A percentile compares a stretch with the other conserved stretches of the same genome.
Evolutionary conservation across 1,284 basidiomycete species (phyloP).

Genomic region (Apiotrichum siamense): DNA sequence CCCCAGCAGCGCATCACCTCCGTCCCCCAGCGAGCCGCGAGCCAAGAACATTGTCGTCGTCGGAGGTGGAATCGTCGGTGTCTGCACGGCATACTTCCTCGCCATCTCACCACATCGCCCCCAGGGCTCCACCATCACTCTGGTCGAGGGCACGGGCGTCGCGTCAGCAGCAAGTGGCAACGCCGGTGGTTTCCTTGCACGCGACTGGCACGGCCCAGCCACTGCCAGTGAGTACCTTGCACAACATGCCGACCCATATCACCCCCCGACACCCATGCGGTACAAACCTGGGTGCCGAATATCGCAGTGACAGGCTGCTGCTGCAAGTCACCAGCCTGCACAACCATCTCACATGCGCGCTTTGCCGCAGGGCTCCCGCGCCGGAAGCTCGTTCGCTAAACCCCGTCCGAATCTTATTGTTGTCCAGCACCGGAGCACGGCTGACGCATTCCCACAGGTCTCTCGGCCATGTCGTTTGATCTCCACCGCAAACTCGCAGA

Average conservation of each 20-base stretch:
- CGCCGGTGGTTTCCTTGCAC: constrained; percentile 83
- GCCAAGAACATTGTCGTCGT: constrained; percentile 39
- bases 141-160: constrained; percentile 69
- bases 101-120: constrained; percentile 25
- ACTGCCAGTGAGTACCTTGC: constrained; percentile 40
- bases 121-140: constrained; percentile 51
- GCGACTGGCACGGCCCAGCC: constrained; percentile 60
- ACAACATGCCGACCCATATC: no score
- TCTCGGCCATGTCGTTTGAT: constrained; percentile 69
- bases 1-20: background rate
- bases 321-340: no score
- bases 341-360: no score
- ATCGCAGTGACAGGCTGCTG: background rate
- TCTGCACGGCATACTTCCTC: constrained; percentile 60
- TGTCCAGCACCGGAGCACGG: background rate
- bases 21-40: background rate
- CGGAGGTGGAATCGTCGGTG: constrained; percentile 72
- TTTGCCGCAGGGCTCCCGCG: no score
- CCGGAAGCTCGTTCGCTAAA: no score
- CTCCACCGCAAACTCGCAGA: constrained; percentile 74
- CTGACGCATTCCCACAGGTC: constrained; percentile 34
- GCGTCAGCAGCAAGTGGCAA: constrained; percentile 72
- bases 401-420: no score
- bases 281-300: background rate
- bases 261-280: background rate